A percentile compares a stretch with the other conserved stretches of the same genome.
phyloP scores from a whole-genome alignment of 2,329 filamentous ascomycete species.

The Byssochlamys sp. region DNA sequence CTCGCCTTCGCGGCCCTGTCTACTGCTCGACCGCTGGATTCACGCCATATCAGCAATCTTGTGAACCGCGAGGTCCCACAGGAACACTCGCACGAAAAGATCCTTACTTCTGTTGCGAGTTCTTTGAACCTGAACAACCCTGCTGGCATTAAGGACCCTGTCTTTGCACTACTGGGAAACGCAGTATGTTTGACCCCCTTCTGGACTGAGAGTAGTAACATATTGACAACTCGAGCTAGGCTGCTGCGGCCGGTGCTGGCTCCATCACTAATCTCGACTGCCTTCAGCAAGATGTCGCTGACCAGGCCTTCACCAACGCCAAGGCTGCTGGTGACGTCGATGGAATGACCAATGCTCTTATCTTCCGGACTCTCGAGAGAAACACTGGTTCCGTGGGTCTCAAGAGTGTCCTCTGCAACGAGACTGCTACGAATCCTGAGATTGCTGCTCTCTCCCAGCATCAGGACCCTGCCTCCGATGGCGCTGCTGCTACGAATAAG shows the following conservation, averaged over 20 bases:
- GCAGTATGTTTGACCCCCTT: conserved; percentile 14
- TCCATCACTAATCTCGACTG: conserved; percentile 46
- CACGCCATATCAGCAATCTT: neutral
- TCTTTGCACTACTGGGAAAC: conserved; percentile 47
- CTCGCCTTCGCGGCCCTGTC: conserved; percentile 1
- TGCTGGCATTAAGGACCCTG: conserved; percentile 38
- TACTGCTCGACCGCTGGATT: conserved; percentile 1
- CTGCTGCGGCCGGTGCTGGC: conserved; percentile 42
- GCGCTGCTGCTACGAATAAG: conserved; percentile 51
- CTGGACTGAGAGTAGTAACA: neutral
- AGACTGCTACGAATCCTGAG: conserved; percentile 52
- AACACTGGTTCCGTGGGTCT: conserved; percentile 52
- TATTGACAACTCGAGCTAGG: conserved; percentile 9
- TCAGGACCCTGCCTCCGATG: conserved; percentile 55
- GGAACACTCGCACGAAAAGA: conserved; percentile 47
- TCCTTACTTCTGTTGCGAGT: conserved; percentile 38
- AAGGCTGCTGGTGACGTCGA: conserved; percentile 44
- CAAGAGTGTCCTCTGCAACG: conserved; percentile 50
- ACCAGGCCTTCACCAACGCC: conserved; percentile 53
- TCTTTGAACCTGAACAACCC: conserved; percentile 41
- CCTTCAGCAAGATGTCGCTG: conserved; percentile 49
- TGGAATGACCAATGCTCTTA: conserved; percentile 46
- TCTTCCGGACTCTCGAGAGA: conserved; percentile 49
- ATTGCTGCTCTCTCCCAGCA: conserved; percentile 56
- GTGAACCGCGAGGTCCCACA: conserved; percentile 45